Evolutionary conservation across 2,329 filamentous ascomycete species (phyloP).

Genomic region (Septoria linicola): DNA sequence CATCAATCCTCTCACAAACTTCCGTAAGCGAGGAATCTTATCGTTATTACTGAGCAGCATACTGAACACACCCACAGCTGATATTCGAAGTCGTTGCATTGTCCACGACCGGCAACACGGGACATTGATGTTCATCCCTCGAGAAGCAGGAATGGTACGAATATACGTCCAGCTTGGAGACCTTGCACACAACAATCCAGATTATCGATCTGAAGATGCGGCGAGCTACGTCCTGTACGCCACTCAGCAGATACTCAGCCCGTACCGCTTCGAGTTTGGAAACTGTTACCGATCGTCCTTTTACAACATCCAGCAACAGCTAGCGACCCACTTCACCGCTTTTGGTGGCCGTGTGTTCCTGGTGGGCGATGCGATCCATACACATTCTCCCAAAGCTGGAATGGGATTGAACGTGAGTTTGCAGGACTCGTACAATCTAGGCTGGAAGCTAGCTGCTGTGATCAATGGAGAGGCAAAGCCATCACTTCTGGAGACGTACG

Average conservation of each 20-base stretch:
- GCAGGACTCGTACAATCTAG: conserved; percentile 34
- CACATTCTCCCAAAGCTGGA: conserved; percentile 58
- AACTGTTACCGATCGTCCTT: conserved; percentile 66
- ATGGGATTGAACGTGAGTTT: background rate
- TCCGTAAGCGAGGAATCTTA: conserved; percentile 47
- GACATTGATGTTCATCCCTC: conserved; percentile 75
- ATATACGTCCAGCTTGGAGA: conserved; percentile 44
- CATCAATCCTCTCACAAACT: conserved; percentile 32
- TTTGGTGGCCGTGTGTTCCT: conserved; percentile 69
- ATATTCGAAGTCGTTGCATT: conserved; percentile 76
- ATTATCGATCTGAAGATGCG: too few species aligned
- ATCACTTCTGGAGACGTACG: conserved; percentile 50
- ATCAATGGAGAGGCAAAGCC: conserved; percentile 42
- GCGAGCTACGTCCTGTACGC: conserved; percentile 32
- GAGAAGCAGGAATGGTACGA: conserved; percentile 48
- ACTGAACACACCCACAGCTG: background rate
- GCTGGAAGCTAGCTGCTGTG: conserved; percentile 34
- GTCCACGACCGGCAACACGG: conserved; percentile 65
- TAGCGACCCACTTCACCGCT: conserved; percentile 41
- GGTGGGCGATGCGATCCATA: conserved; percentile 66
- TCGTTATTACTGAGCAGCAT: background rate
- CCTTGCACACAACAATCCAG: conserved; percentile 24
- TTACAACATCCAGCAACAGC: conserved; percentile 73
- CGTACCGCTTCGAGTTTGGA: conserved; percentile 63
- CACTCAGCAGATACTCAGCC: conserved; percentile 61